Base-by-base conservation (phyloP, 805 yeast genomes). In the Yarrowia phangngaensis region DNA sequence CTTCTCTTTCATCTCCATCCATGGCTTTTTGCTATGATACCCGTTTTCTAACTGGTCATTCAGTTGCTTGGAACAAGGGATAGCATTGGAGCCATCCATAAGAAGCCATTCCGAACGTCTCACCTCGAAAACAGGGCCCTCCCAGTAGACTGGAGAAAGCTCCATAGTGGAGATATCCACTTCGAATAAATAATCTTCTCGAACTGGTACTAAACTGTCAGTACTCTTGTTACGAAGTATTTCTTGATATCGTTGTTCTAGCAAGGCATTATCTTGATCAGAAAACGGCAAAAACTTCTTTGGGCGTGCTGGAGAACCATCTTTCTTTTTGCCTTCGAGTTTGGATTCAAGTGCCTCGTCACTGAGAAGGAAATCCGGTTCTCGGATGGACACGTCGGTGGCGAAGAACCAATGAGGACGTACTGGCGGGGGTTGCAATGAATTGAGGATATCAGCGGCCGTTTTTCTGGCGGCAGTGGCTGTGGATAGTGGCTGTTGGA, bases 31-130 rank as follows among this genome's bases (percentile, higher is more conserved):
- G 9, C 60, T 57, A 13, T 59, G 53, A 59, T 74, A 84, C 0
- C 75, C 75, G 4, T 58, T 58, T 61, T 89, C 97, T 15, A 89
- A 58, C 50, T 74, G 78, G 0, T 69, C 65, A 0, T 92, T 70
- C 4, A 80, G 51, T 1, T 66, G 63, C 1, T 68, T 67, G 8
- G 70, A 58, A 20, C 86, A 64, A 0, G 94, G 94, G 4, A 59
- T 58, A 20, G 62, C 51, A 27, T 59, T 54, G 36, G 58, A 53
- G 1, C 78, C 77, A 43, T 75, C 75, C 8, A 73, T 60, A 27
- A 70, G 66, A 61, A 86, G 87, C 97, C 97, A 90, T 1, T 79
- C 62, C 1, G 95, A 95, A 49, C 97, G 68, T 35, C 95, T 70
- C 1, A 90, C 82, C 52, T 84, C 88, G 60, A 80, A 90, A 0